Evolutionary conservation across 768 basidiomycete genomes (phyloP).

Genomic region (Suillus bovinus): DNA sequence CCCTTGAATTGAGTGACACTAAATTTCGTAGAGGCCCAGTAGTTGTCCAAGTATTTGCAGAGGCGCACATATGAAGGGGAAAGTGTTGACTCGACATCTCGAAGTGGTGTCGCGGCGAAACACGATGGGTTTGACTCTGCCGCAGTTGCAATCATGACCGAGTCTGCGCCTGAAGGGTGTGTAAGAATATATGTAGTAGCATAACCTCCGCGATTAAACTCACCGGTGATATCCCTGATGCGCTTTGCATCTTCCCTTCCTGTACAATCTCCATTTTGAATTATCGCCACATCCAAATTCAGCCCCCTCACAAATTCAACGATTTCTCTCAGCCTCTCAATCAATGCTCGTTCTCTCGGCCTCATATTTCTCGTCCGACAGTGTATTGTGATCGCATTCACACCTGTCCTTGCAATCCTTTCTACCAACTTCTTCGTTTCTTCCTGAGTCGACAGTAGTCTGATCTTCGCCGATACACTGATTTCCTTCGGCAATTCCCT

Average conservation of each 20-base stretch:
- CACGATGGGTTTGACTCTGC: slow-evolving; percentile 93
- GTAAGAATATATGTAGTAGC: slow-evolving; percentile 1
- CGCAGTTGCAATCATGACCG: slow-evolving; percentile 95
- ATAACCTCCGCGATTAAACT: slow-evolving; percentile 17
- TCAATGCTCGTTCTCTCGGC: slow-evolving; percentile 73
- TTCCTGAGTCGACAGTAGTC: slow-evolving; percentile 81
- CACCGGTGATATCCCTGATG: slow-evolving; percentile 75
- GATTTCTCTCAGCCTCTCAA: slow-evolving; percentile 79
- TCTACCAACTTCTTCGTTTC: slow-evolving; percentile 90
- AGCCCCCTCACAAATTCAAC: slow-evolving; percentile 78
- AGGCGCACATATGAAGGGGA: slow-evolving; percentile 75
- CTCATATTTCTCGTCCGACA: slow-evolving; percentile 95
- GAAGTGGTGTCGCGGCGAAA: slow-evolving; percentile 69
- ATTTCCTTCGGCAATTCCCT: slow-evolving; percentile 71
- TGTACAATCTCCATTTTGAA: slow-evolving; percentile 92
- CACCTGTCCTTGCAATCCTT: slow-evolving; percentile 82
- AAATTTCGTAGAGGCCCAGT: slow-evolving; percentile 87
- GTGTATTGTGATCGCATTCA: slow-evolving; percentile 90
- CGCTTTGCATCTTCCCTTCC: slow-evolving; percentile 77
- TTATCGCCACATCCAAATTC: slow-evolving; percentile 80
- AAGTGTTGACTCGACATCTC: slow-evolving; percentile 67
- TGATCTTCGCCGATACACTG: slow-evolving; percentile 92
- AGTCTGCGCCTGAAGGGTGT: slow-evolving; percentile 62
- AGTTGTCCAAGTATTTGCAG: slow-evolving; percentile 72
- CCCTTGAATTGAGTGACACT: slow-evolving; percentile 83